These are phyloP conservation scores for Codiaeum variegatum DNA, from an alignment of 441 rosid genomes.

Conservation along the genomic window DNA sequence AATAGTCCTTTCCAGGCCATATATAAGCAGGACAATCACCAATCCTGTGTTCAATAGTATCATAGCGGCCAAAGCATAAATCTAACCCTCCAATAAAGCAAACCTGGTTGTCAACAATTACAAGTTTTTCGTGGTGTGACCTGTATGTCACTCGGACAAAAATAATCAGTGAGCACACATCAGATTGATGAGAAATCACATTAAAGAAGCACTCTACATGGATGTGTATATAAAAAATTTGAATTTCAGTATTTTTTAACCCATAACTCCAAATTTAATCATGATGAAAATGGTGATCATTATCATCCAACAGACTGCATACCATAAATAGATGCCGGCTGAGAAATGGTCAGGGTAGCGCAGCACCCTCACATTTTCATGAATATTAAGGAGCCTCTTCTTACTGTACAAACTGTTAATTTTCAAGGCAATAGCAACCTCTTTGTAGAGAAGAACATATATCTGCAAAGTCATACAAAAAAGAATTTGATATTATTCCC, in stretches of 20 bases:
- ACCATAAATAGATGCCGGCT: slow-evolving; percentile 91
- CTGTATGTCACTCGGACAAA: slow-evolving; percentile 37
- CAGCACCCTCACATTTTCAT: slow-evolving; percentile 90
- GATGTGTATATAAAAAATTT: slow-evolving; percentile 19
- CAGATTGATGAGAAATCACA: slow-evolving; percentile 20
- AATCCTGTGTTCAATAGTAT: slow-evolving; percentile 75
- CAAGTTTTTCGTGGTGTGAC: slow-evolving; percentile 99
- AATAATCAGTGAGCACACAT: slow-evolving; percentile 25
- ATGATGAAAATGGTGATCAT: background rate
- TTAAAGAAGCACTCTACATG: slow-evolving; percentile 18
- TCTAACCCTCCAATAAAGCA: slow-evolving; percentile 97
- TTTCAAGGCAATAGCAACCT: slow-evolving; percentile 93
- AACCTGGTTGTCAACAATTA: slow-evolving; percentile 81
- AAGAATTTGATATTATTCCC: background rate
- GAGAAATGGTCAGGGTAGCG: slow-evolving; percentile 97
- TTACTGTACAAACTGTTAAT: slow-evolving; percentile 92
- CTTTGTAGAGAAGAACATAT: slow-evolving; percentile 92
- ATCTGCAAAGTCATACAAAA: slow-evolving; percentile 45
- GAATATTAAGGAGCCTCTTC: slow-evolving; percentile 81
- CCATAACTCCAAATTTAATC: background rate
- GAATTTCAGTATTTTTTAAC: background rate
- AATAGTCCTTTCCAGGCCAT: slow-evolving; percentile 99
- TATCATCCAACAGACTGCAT: slow-evolving; percentile 21
- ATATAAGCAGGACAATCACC: slow-evolving; percentile 70
- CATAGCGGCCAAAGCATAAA: slow-evolving; percentile 97